Percentiles rank a stretch among this genome's conserved stretches.
These are phyloP conservation scores for Dysphania ambrosioides DNA, from an alignment of 148 eudicot species.

Conservation along the genomic window DNA sequence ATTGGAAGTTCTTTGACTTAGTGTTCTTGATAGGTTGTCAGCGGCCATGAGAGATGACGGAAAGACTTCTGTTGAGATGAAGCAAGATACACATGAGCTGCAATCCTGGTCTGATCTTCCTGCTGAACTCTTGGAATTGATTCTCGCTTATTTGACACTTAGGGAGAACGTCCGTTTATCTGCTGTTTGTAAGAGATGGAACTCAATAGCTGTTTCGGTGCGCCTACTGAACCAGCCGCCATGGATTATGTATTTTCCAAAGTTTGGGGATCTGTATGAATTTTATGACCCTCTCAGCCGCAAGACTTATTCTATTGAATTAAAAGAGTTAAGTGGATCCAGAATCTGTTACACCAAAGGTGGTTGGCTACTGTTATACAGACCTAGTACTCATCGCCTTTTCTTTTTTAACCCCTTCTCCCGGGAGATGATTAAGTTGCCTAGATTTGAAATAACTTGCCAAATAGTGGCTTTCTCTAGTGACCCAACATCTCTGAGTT, in stretches of 20 bases:
- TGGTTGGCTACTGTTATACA: conserved; percentile 65
- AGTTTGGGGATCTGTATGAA: conserved; percentile 56
- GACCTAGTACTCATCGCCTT: conserved; percentile 44
- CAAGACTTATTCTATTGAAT: conserved; percentile 50
- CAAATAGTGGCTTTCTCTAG: conserved; percentile 74
- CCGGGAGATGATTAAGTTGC: conserved; percentile 55
- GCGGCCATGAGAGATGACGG: conserved; percentile 40
- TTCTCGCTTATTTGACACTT: conserved; percentile 51
- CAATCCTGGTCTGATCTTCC: conserved; percentile 55
- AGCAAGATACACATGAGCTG: conserved; percentile 27
- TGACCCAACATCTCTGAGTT: conserved; percentile 52
- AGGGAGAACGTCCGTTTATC: conserved; percentile 61
- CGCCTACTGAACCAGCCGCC: conserved; percentile 55
- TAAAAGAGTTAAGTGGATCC: conserved; percentile 52
- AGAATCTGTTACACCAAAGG: conserved; percentile 71
- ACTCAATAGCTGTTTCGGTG: conserved; percentile 48
- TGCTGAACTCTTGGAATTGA: conserved; percentile 53
- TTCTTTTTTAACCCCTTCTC: conserved; percentile 74
- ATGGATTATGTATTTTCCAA: conserved; percentile 81
- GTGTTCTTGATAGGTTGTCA: conserved; percentile 36
- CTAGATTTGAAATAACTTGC: conserved; percentile 58
- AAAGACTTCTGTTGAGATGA: conserved; percentile 21
- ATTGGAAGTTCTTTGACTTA: no score
- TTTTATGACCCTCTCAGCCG: conserved; percentile 67
- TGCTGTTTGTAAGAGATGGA: conserved; percentile 71